Conservation (phyloP, 371 early-diverging fungal species). For the Modicella reniformis region DNA sequence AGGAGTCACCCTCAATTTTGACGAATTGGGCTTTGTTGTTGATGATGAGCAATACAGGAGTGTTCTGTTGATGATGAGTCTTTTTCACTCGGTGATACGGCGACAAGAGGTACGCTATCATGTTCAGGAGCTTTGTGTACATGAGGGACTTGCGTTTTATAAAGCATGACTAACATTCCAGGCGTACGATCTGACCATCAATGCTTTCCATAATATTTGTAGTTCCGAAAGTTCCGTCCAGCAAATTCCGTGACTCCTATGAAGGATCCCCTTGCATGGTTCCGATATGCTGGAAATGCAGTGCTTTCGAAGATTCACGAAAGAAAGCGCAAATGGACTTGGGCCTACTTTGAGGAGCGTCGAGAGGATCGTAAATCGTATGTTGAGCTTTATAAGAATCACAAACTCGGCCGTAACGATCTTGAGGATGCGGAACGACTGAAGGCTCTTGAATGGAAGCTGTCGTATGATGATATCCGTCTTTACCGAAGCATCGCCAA, state of each 20-base stretch:
- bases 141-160: neutral
- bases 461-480: constrained; percentile 90
- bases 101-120: constrained; percentile 68
- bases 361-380: constrained; percentile 87
- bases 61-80: constrained; percentile 79
- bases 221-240: constrained; percentile 89
- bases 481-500: constrained; percentile 89
- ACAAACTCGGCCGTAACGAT: constrained; percentile 63
- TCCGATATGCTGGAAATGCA: constrained; percentile 83
- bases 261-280: constrained; percentile 85
- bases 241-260: constrained; percentile 78
- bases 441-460: constrained; percentile 76
- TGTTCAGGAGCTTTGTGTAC: neutral
- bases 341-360: constrained; percentile 85
- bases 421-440: constrained; percentile 67
- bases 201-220: constrained; percentile 5
- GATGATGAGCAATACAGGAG: constrained; percentile 92
- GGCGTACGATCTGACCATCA: neutral
- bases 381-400: constrained; percentile 79
- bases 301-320: constrained; percentile 87
- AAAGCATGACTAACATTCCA: neutral
- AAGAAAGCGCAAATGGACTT: constrained; percentile 83
- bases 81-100: constrained; percentile 82
- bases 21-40: constrained; percentile 90
- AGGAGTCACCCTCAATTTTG: constrained; percentile 80